A percentile compares a stretch with the other conserved stretches of the same genome.
phyloP scores from a whole-genome alignment of 305 asterid genomes.

The Salvia sclarea region DNA sequence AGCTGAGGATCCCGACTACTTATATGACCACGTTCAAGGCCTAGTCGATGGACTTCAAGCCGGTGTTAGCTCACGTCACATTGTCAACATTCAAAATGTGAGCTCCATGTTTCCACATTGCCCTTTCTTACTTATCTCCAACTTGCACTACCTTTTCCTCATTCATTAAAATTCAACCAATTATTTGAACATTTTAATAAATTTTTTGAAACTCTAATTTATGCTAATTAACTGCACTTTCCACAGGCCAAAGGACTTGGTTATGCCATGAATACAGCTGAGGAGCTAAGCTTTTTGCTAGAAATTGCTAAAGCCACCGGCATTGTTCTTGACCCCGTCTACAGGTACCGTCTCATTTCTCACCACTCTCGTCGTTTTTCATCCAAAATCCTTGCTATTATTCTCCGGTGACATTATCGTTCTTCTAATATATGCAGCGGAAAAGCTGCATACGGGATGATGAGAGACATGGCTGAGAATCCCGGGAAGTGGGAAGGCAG shows the following conservation, averaged over 20 bases:
- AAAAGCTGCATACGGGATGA: conserved; percentile 79
- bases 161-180: neutral
- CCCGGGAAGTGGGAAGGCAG: conserved; percentile 87
- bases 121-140: too few species aligned
- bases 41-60: conserved; percentile 85
- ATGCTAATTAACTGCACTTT: conserved; percentile 11
- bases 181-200: neutral
- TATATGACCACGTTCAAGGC: conserved; percentile 70
- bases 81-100: conserved; percentile 72
- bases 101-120: conserved; percentile 35
- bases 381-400: neutral
- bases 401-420: neutral
- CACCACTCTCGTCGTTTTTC: neutral
- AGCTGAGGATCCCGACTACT: conserved; percentile 87
- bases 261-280: conserved; percentile 81
- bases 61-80: conserved; percentile 68
- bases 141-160: neutral
- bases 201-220: too few species aligned
- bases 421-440: conserved; percentile 52
- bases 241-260: conserved; percentile 96
- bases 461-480: conserved; percentile 70
- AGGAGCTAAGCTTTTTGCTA: conserved; percentile 77
- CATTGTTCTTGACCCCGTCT: conserved; percentile 90
- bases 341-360: conserved; percentile 53
- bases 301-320: conserved; percentile 89